Base-by-base conservation (phyloP, 495 filamentous ascomycete species). In the Penicillium ucsense region DNA sequence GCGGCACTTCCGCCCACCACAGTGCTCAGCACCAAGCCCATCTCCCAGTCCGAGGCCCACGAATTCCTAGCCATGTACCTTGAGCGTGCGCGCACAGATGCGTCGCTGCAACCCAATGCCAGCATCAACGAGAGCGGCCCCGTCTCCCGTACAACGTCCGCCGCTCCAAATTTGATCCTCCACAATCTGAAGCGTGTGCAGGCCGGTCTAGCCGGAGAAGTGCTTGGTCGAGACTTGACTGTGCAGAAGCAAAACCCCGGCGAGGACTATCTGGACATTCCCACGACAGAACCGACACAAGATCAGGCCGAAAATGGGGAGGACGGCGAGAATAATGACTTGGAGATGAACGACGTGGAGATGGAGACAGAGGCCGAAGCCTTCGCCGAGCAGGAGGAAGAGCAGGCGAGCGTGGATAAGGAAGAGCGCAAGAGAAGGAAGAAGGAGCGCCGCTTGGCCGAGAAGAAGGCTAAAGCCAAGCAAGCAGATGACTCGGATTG, bases 21-120 rank as follows among this genome's bases (percentile, higher is more conserved):
- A 46, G 57, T 70, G 54, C 71, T 71, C 50, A 61, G 60, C 51
- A 63, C 68, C 33, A 61, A 56, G 11, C 60, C 68, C 31, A 68
- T 86, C 54, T 58, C 73, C 43, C 64, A 75, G 53, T 62, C 71
- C 31, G 55, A 63, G 11, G 81, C 84, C 8, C 77, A 77, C 43
- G 66, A 69, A 46, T 73, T 73, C 58, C 71, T 88, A 8, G 57
- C 72, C 30, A 63, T 71, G 48, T 86, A 83, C 70, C 74, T 88
- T 47, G 57, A 66, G 38, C 64, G 68, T 49, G 67, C 77, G 44
- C 61, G 64, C 56, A 74, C 70, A 29, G 69, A 77, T 51, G 71
- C 82, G n/a, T 71, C 81, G 37, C 75, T 84, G 11, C 82, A 85
- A 55, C 84, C 84, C 4, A 83, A 82, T 51, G 77, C 79, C 38